phyloP scores from a whole-genome alignment of 2,329 filamentous ascomycete species.

The Clonostachys rosea region DNA sequence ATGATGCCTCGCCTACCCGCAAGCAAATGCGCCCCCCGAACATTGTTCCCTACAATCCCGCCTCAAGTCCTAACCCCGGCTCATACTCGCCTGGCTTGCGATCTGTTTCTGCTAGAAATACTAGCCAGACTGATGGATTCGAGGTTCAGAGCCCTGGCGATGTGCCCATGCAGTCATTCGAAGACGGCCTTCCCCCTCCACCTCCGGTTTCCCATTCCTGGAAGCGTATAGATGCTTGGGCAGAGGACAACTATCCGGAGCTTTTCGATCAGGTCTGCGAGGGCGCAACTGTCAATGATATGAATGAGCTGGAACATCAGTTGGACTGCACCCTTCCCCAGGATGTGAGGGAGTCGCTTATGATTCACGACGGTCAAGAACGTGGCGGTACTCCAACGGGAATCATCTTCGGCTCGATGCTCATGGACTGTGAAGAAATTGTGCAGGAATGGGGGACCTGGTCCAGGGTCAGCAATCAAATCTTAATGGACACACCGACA shows the following conservation, averaged over 20 bases:
- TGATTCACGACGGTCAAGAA: slow-evolving; percentile 95
- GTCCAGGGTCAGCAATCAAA: slow-evolving; percentile 89
- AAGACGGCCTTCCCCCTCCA: slow-evolving; percentile 83
- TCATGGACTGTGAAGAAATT: slow-evolving; percentile 97
- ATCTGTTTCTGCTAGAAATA: slow-evolving; percentile 66
- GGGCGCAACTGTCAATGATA: slow-evolving; percentile 86
- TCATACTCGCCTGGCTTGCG: slow-evolving; percentile 90
- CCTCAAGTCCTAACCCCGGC: slow-evolving; percentile 53
- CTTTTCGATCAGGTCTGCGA: slow-evolving; percentile 91
- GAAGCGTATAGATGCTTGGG: slow-evolving; percentile 90
- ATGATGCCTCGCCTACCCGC: slow-evolving; percentile 55
- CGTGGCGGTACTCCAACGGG: slow-evolving; percentile 86
- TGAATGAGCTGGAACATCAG: slow-evolving; percentile 95
- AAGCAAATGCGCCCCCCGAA: slow-evolving; percentile 43
- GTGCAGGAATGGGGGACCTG: slow-evolving; percentile 97
- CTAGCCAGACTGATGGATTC: slow-evolving; percentile 59
- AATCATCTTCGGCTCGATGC: slow-evolving; percentile 89
- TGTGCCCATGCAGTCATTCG: slow-evolving; percentile 95
- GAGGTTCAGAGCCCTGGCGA: slow-evolving; percentile 73
- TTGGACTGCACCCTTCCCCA: slow-evolving; percentile 90
- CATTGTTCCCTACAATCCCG: slow-evolving; percentile 24
- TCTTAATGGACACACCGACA: slow-evolving; percentile 63
- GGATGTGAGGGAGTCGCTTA: slow-evolving; percentile 88
- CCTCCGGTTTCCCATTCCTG: slow-evolving; percentile 88
- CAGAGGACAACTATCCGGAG: slow-evolving; percentile 92